These are phyloP conservation scores for Apostasia ramifera DNA, from an alignment of 106 monocot genomes.

Conservation along the genomic window DNA sequence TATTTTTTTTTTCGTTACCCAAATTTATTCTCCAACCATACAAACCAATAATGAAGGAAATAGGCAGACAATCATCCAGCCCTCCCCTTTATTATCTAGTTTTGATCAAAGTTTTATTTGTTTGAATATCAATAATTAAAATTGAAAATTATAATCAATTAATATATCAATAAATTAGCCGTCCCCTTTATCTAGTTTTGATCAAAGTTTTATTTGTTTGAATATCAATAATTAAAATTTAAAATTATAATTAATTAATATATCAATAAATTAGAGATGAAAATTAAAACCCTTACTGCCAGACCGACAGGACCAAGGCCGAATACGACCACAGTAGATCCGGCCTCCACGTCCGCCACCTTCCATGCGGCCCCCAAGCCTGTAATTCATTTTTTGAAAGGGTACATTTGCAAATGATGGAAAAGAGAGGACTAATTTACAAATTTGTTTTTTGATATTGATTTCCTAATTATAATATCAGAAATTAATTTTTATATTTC, in stretches of 20 bases:
- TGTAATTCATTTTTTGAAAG: neutral
- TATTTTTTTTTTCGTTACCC: no score
- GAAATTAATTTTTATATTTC: no score
- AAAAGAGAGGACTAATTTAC: neutral
- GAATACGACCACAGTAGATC: slow-evolving; percentile 74
- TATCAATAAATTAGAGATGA: neutral
- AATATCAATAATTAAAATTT: neutral
- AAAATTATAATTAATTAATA: no score
- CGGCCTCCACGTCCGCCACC: slow-evolving; percentile 53
- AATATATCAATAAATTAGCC: neutral
- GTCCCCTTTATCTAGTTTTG: no score
- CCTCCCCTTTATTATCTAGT: no score
- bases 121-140: neutral
- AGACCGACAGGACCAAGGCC: slow-evolving; percentile 84
- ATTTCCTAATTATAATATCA: no score
- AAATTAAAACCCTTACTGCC: slow-evolving; percentile 37
- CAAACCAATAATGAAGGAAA: no score
- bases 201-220: no score
- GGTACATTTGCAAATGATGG: neutral
- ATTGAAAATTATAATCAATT: no score
- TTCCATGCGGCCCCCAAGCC: slow-evolving; percentile 88
- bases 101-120: no score
- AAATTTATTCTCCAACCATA: no score
- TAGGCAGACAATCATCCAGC: neutral
- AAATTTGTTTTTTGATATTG: no score